Evolutionary conservation across 176 grass and related monocot genomes (phyloP).

Genomic region (Oryza rufipogon): DNA sequence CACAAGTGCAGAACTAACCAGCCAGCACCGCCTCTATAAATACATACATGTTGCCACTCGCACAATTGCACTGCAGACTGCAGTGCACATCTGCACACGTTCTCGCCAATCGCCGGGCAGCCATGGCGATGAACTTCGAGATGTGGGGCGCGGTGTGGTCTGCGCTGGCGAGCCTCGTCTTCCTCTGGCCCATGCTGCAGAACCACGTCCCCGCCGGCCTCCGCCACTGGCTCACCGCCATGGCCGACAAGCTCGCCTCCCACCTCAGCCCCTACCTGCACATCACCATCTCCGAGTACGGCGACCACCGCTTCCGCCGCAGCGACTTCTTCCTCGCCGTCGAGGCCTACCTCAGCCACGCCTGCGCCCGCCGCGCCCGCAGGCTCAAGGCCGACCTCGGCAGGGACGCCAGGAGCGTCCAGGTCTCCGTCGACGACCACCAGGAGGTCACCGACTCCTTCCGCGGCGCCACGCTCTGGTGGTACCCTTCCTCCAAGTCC

Average conservation of each 20-base stretch:
- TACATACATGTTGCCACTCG: no score
- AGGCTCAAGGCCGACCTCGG: constrained; percentile 61
- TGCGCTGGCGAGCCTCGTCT: constrained; percentile 12
- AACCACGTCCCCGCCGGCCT: constrained; percentile 36
- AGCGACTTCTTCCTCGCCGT: constrained; percentile 50
- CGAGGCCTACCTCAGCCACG: constrained; percentile 64
- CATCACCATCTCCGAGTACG: constrained; percentile 61
- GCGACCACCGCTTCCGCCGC: constrained; percentile 39
- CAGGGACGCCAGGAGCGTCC: constrained; percentile 45
- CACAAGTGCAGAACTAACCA: no score
- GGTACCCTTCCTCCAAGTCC: constrained; percentile 27
- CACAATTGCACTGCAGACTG: no score
- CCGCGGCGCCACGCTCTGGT: constrained; percentile 51
- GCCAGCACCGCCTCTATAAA: no score
- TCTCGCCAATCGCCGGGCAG: no score
- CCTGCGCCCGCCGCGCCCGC: constrained; percentile 45
- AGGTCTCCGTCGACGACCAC: constrained; percentile 60
- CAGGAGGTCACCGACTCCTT: constrained; percentile 69
- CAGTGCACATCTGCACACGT: no score
- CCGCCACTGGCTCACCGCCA: constrained; percentile 28
- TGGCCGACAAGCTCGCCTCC: background rate
- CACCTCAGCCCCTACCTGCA: constrained; percentile 57
- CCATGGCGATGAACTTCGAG: no score
- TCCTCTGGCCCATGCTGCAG: constrained; percentile 38
- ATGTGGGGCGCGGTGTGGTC: no score